phyloP scores from a whole-genome alignment of 2,329 filamentous ascomycete species.

The Trichoderma citrinoviride region DNA sequence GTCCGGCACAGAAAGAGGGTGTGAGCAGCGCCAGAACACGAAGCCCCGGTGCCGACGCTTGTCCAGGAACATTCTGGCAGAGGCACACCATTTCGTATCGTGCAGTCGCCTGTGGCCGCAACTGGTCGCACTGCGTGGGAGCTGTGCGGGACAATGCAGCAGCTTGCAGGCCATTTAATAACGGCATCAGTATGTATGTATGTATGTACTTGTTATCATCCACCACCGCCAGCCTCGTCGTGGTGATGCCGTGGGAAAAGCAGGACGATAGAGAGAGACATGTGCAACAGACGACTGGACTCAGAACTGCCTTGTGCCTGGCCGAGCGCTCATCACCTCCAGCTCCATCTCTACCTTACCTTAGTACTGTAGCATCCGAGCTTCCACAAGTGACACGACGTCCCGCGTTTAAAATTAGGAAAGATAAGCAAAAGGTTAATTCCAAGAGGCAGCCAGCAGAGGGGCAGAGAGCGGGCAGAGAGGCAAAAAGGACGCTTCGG shows the following conservation, averaged over 20 bases:
- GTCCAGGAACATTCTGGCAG: constrained; percentile 8
- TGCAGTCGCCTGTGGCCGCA: neutral
- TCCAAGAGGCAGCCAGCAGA: neutral
- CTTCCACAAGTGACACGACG: neutral
- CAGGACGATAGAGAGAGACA: neutral
- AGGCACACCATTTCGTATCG: constrained; percentile 3
- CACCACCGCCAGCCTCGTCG: too few relatives aligned
- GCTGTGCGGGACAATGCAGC: neutral
- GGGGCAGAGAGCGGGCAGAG: neutral
- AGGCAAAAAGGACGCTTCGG: neutral
- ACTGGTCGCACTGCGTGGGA: neutral
- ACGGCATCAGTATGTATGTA: too few relatives aligned
- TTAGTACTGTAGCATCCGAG: neutral
- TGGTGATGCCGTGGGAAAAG: neutral
- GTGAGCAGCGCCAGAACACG: constrained; percentile 9
- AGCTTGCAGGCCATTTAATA: neutral
- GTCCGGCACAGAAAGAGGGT: neutral
- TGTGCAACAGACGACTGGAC: neutral
- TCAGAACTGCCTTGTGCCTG: constrained; percentile 11
- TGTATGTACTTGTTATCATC: too few relatives aligned
- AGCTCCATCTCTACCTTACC: too few relatives aligned
- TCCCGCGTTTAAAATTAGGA: neutral
- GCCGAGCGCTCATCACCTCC: neutral
- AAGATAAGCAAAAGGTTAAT: neutral
- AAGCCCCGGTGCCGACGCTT: constrained; percentile 7